Evolutionary conservation across 768 basidiomycete genomes (phyloP).

Genomic region (Coprinopsis sp.): DNA sequence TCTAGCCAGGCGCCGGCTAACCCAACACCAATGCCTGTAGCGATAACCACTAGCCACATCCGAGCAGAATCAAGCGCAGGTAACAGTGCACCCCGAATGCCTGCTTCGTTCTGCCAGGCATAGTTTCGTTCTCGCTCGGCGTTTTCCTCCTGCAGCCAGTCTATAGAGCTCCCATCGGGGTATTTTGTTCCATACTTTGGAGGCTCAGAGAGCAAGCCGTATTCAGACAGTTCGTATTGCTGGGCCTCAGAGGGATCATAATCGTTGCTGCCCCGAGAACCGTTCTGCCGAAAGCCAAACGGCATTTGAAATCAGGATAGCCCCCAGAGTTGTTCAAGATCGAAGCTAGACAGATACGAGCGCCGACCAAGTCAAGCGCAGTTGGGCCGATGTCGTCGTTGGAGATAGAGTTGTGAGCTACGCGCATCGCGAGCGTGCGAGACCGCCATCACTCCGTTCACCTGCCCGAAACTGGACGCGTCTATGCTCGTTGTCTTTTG

Average conservation of each 20-base stretch:
- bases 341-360: neutral
- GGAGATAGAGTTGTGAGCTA: too few species aligned
- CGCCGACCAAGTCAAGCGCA: too few species aligned
- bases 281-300: conserved; percentile 20
- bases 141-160: conserved; percentile 66
- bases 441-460: too few species aligned
- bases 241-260: conserved; percentile 27
- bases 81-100: conserved; percentile 50
- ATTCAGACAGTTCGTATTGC: conserved; percentile 43
- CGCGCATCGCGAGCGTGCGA: too few species aligned
- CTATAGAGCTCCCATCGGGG: conserved; percentile 57
- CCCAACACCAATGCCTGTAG: conserved; percentile 64
- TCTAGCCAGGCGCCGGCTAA: conserved; percentile 69
- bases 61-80: conserved; percentile 53
- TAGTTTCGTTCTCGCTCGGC: conserved; percentile 56
- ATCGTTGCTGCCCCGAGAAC: conserved; percentile 13
- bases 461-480: neutral
- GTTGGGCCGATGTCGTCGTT: too few species aligned
- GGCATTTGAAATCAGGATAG: conserved; percentile 23
- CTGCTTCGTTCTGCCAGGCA: conserved; percentile 43
- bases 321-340: too few species aligned
- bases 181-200: conserved; percentile 37
- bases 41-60: conserved; percentile 64
- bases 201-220: conserved; percentile 30
- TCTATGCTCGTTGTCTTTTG: neutral